phyloP scores from a whole-genome alignment of 768 basidiomycete species.

The Cystobasidium tubakii region DNA sequence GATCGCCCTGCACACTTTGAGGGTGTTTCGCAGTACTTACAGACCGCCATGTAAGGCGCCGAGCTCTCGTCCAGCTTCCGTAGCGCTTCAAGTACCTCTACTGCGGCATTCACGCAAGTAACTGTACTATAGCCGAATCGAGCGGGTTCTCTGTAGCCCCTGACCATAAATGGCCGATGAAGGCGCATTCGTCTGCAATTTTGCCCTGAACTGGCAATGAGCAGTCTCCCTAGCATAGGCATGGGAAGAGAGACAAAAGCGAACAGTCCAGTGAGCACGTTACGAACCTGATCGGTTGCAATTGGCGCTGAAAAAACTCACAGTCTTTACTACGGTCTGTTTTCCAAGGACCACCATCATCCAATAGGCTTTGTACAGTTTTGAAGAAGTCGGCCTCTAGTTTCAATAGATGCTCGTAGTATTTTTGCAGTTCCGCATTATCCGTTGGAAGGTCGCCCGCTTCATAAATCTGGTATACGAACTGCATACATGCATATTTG shows the following conservation, averaged over 20 bases:
- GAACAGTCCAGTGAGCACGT: too few relatives aligned
- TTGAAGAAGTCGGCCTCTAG: background rate
- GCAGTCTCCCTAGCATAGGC: background rate
- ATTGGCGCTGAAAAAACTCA: background rate
- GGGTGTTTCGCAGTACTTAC: background rate
- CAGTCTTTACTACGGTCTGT: background rate
- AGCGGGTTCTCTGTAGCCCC: background rate
- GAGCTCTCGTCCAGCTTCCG: background rate
- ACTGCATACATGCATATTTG: background rate
- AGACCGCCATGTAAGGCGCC: background rate
- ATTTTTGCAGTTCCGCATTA: background rate
- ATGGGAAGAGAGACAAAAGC: too few relatives aligned
- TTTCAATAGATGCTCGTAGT: background rate
- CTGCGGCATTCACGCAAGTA: background rate
- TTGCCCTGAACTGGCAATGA: background rate
- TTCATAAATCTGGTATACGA: background rate
- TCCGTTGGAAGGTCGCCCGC: background rate
- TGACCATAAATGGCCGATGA: slow-evolving; percentile 12
- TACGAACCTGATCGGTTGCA: too few relatives aligned
- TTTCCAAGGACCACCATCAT: background rate
- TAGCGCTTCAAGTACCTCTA: background rate
- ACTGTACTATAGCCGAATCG: slow-evolving; percentile 9
- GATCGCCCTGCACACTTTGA: too few relatives aligned
- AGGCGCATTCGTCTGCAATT: background rate
- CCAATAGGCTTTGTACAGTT: background rate